Evolutionary conservation across 176 grass and related monocot species (phyloP), one percentile per base, ranked within the genome.

Genomic region (Hyparrhenia diplandra): DNA sequence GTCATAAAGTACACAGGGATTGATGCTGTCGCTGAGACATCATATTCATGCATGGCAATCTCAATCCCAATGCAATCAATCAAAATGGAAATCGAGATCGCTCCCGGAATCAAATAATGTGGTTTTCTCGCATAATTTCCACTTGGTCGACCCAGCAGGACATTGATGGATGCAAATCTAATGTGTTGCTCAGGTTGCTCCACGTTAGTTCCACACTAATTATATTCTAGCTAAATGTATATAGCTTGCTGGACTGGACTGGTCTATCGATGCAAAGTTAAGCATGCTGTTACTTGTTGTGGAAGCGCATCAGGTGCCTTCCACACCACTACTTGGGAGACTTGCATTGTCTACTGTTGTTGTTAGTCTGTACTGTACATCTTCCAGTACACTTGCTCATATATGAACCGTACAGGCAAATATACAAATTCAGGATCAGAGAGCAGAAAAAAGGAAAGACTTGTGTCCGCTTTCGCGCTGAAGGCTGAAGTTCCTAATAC

Each of bases 221-320:
- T n/a, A n/a, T 39, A 32, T 64, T 39, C 27, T 10, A n/a, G 65
- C 11, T 65, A 42, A 31, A 39, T 25, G 42, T 18, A 39, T 25
- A 32, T 40, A 55, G 13, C 58, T 77, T 8, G 5, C 40, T 49
- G 14, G 45, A 40, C 13, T 78, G 60, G 60, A 47, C 13, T 10
- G 47, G 14, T 37, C 28, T 9, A 65, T 52, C 7, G 30, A 79
- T 52, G 62, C 63, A 79, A 79, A 79, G 42, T 13, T 66, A 79
- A 32, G 27, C 10, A 14, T 66, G 18, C 2, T n/a, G 18, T 24
- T 79, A 6, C 61, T 24, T 1, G 28, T 28, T 14, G 17, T 18
- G 34, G 42, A 65, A 79, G 61, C 23, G 69, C 60, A 86, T 74
- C 69, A 18, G 35, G 35, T 74, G 45, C 70, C 14, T 75, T 59